Base-by-base conservation (phyloP, 2,329 filamentous ascomycete genomes). In the Ophiocordyceps camponoti-floridani region DNA sequence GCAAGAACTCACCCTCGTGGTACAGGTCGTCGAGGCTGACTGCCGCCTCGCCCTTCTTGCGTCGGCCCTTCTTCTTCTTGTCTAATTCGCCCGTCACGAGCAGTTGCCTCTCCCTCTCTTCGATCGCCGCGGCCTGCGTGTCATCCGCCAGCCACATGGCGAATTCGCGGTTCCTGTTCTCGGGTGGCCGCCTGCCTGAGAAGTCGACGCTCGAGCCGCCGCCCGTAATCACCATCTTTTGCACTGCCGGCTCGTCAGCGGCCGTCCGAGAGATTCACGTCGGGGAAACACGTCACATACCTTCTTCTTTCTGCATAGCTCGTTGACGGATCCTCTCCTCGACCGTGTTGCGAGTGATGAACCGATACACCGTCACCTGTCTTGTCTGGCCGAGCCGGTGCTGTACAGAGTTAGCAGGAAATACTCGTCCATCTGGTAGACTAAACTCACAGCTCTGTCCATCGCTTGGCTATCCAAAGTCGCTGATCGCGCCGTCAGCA, bases 61-160 rank as follows among this genome's bases (percentile, higher is more conserved):
- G 77, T 35, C 72, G 73, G 47, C 74, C 77, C 63, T 75, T 78
- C 66, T 77, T 78, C 51, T 69, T 63, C 64, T 79, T 82, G 38
- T 78, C 74, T 16, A 68, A 63, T 56, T 77, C 77, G 49, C 84
- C 83, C 49, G 75, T 79, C 59, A 84, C 83, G 40, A 84, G 70
- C 7, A 93, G 67, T 61, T 95, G 87, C 51, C 84, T 86, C 64
- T 95, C 91, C 54, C 88, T 87, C 51, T 82, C 79, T 65, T 95
- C 89, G 57, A 98, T 89, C 61, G 91, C 74, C 56, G 91, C 89
- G 1, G 87, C 91, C 59, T 96, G 86, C 46, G 96, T 89, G 52
- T 96, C 91, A 58, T 98, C 91, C 16, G 89, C 89, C 50, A 98
- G 79, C 91, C 91, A 96, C 82, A 96, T 83, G 41, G 91, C 91